Evolutionary conservation across 2,329 filamentous ascomycete genomes (phyloP).

Genomic region (Gremmenia infestans): DNA sequence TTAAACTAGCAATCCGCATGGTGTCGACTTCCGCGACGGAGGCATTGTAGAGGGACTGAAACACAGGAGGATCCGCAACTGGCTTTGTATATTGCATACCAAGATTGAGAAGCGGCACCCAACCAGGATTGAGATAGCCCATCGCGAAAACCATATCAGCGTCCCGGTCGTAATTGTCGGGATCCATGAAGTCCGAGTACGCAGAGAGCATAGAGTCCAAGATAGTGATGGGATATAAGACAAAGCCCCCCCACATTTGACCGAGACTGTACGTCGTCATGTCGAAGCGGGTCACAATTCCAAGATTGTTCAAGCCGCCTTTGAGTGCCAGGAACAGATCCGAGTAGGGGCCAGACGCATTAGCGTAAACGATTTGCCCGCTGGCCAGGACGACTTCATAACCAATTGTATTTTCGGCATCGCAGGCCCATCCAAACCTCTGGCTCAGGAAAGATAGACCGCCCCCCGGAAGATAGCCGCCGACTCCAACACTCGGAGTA

Average conservation of each 20-base stretch:
- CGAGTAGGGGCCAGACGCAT: conserved; percentile 38
- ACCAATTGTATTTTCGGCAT: neutral
- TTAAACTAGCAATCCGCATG: neutral
- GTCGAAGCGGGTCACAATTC: conserved; percentile 43
- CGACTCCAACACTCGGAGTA: conserved; percentile 10
- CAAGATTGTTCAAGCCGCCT: conserved; percentile 52
- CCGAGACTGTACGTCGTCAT: conserved; percentile 7
- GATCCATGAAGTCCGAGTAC: conserved; percentile 4
- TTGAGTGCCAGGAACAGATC: conserved; percentile 50
- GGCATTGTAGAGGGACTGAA: neutral
- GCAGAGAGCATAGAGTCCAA: conserved; percentile 1
- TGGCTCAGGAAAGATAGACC: conserved; percentile 10
- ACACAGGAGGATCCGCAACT: neutral
- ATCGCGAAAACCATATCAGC: conserved; percentile 8
- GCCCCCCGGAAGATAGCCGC: conserved; percentile 14
- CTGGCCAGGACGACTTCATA: conserved; percentile 31
- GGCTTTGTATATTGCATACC: conserved; percentile 1
- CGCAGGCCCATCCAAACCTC: conserved; percentile 15
- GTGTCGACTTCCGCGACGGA: neutral
- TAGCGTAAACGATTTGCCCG: neutral
- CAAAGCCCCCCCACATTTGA: conserved; percentile 2
- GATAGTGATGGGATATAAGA: conserved; percentile 1
- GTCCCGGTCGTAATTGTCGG: conserved; percentile 4
- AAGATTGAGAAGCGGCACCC: neutral
- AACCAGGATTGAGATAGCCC: neutral